Evolutionary conservation across 495 filamentous ascomycete species (phyloP), one percentile per base, ranked within the genome.

Genomic region (Hypoxylon fragiforme): DNA sequence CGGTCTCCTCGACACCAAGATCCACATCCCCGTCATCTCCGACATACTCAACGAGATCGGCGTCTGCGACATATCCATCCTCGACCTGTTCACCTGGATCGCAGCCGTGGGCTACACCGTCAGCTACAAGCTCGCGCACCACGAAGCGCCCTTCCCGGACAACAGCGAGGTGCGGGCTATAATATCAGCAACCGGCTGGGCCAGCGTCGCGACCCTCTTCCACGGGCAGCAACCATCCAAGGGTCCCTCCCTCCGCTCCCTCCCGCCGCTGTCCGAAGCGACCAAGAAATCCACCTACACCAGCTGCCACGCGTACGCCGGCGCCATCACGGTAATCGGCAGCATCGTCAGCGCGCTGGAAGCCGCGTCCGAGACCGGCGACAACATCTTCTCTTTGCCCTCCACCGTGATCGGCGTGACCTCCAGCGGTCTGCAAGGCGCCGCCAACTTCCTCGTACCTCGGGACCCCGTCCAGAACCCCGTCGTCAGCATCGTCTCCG

Each of bases 51-150:
- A 53, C 0, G 3, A 2, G 15, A 53, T 53, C 28, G 49, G 49
- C 16, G 16, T 53, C 3, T 32, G 39, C 31, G 40, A 37, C 30
- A 44, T 53, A 7, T 44, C 49, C n/a, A 44, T 53, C 31, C 44
- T 53, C 7, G 49, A 53, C 24, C 16, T 53, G 30, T 53, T 53
- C 31, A 13, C 31, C 1, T 53, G 49, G 49, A 53, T 53, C 32
- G 40, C 18, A 2, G 49, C 49, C 0, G 40, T 37, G 2, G 19
- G 39, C 12, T 44, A 18, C 32, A 44, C 39, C n/a, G 8, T 53
- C 26, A 40, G 44, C 15, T 53, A 44, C 26, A 53, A 53, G 49
- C 18, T 44, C n/a, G 40, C 14, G 1, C 30, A 38, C 19, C 31
- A 35, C 11, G 30, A 30, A 16, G 14, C 20, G 12, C 34, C 36